Base-by-base conservation (phyloP, 345 rosid species). In the Noccaea bulbosa region DNA sequence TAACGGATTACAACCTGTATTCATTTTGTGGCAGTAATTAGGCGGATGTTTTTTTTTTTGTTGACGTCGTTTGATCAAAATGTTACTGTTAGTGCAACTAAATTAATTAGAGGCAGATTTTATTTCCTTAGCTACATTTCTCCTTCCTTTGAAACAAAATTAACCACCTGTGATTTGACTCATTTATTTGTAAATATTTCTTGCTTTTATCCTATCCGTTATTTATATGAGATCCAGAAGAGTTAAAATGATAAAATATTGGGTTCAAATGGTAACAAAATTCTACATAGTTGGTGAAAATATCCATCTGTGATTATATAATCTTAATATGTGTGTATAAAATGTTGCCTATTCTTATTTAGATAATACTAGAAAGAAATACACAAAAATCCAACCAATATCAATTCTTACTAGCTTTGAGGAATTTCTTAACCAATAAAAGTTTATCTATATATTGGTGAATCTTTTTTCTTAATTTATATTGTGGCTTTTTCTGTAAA, bases 1-100 rank as follows among this genome's bases (percentile, higher is more conserved):
- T 55, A 64, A 65, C 59, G 8, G 59, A 56, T 56, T 30, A 30
- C 59, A 37, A 9, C 4, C 30, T 55, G 76, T 64, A 62, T 46
- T 72, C 12, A 38, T 9, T 63, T 3, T 62, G 34, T 62, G 62
- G 47, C 5, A n/a, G 55, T 52, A 62, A 62, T 53, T 62, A 53
- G 20, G 0, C 0, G 46, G 55, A 52, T 1, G 32, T 54, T 55
- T 38, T 35, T 54, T 55, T 38, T 35, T 52, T 46, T 37, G 11
- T 34, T 53, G 12, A 55, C 54, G 6, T 55, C 24, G 15, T 51
- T 62, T 46, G 45, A 47, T 46, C 20, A 14, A 55, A 64, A 27
- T 16, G 51, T 46, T 37, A 24, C 15, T 34, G 12, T 24, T 64
- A 11, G 70, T 72, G 57, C 64, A 64, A 46, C 12, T 45, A 33